Conservation (phyloP, 2,329 filamentous ascomycete species). For the Sclerotinia trifoliorum region DNA sequence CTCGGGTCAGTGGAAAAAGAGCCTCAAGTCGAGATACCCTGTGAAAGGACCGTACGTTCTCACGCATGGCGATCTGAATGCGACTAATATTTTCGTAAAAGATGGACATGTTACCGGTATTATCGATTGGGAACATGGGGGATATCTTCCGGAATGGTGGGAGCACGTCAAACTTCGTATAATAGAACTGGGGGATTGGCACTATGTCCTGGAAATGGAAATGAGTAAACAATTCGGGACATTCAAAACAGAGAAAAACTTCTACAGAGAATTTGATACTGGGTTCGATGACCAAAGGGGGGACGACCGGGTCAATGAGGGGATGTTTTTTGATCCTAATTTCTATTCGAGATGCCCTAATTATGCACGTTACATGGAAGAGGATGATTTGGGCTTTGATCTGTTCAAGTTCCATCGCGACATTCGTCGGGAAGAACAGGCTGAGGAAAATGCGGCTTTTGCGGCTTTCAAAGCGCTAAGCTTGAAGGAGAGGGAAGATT, state of each 20-base stretch:
- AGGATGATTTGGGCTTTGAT: not conserved
- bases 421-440: too few relatives aligned
- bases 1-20: not conserved
- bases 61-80: not conserved
- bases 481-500: not conserved
- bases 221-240: not conserved
- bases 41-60: conserved; percentile 1
- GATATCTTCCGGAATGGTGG: conserved; percentile 4
- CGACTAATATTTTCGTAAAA: not conserved
- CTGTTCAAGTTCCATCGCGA: too few relatives aligned
- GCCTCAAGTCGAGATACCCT: not conserved
- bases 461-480: not conserved
- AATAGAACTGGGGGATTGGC: not conserved
- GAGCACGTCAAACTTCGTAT: not conserved
- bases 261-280: not conserved
- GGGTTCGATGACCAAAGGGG: not conserved
- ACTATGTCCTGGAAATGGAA: accelerated
- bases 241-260: not conserved
- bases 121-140: not conserved
- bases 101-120: not conserved
- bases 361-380: not conserved
- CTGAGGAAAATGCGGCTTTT: not conserved
- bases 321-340: too few relatives aligned
- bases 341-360: not conserved
- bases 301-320: too few relatives aligned